Evolutionary conservation across 1,284 basidiomycete species (phyloP).

Genomic region (Pascua sp.): DNA sequence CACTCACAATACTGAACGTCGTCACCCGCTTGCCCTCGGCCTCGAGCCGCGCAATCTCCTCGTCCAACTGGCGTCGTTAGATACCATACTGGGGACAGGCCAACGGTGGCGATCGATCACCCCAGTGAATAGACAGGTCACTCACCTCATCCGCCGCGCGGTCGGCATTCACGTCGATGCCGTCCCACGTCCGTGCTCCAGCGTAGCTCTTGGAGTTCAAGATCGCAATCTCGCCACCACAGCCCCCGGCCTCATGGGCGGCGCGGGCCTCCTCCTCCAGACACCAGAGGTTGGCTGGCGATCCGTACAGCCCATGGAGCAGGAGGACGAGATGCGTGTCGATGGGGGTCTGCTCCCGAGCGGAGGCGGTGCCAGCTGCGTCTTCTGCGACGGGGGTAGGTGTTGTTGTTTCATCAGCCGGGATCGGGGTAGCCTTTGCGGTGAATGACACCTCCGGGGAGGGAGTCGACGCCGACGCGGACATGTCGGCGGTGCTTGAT

Average conservation of each 20-base stretch:
- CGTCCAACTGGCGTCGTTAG: slow-evolving; percentile 28
- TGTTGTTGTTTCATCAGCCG: too few relatives aligned
- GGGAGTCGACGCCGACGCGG: too few relatives aligned
- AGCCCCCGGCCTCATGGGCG: neutral
- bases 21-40: slow-evolving; percentile 29
- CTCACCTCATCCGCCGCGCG: slow-evolving; percentile 37
- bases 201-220: slow-evolving; percentile 27
- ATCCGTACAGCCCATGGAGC: slow-evolving; percentile 48
- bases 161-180: slow-evolving; percentile 46
- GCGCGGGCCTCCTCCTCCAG: slow-evolving; percentile 32
- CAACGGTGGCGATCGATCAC: neutral
- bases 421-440: too few relatives aligned
- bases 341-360: neutral
- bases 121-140: neutral
- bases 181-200: slow-evolving; percentile 46
- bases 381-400: too few relatives aligned
- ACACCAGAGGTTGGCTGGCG: slow-evolving; percentile 32
- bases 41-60: slow-evolving; percentile 35
- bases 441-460: too few relatives aligned
- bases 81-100: neutral
- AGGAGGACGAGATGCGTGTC: slow-evolving; percentile 44
- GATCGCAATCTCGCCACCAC: slow-evolving; percentile 21
- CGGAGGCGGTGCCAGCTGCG: too few relatives aligned
- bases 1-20: slow-evolving; percentile 40
- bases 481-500: too few relatives aligned